Conservation (phyloP, 176 grass and related monocot genomes). For the Eleusine indica region DNA sequence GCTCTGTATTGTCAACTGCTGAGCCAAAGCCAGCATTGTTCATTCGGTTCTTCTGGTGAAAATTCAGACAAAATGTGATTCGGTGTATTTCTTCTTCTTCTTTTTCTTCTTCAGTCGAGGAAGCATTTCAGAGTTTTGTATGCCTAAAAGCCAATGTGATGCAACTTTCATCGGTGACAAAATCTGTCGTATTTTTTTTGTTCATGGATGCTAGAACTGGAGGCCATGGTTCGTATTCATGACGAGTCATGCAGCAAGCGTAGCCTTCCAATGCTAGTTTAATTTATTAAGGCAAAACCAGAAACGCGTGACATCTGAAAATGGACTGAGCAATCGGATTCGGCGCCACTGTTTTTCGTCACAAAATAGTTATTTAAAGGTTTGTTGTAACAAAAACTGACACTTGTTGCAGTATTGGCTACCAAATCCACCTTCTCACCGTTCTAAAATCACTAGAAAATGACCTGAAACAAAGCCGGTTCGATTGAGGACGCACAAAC, state of each 20-base stretch:
- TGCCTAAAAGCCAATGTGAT: not conserved
- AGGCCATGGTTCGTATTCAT: too few species aligned
- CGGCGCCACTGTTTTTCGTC: slow-evolving; percentile 5
- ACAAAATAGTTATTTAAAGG: slow-evolving; percentile 19
- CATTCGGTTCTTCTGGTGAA: not conserved
- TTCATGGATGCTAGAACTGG: too few species aligned
- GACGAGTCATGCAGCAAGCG: not conserved
- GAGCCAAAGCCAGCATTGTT: not conserved
- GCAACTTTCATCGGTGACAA: too few species aligned
- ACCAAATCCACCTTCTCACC: slow-evolving; percentile 43
- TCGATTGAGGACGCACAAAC: not conserved
- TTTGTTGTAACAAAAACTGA: slow-evolving; percentile 54
- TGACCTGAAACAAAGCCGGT: not conserved
- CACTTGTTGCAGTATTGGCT: slow-evolving; percentile 36
- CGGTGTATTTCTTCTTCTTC: too few species aligned
- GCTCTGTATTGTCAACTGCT: not conserved
- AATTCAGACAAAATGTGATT: not conserved
- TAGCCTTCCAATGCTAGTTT: slow-evolving; percentile 16
- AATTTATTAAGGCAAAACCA: not conserved
- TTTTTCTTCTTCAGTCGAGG: not conserved
- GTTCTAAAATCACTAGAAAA: slow-evolving; percentile 11
- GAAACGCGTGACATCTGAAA: not conserved
- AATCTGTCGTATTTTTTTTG: too few species aligned
- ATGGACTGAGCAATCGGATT: slow-evolving; percentile 20
- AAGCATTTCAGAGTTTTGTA: not conserved